Evolutionary conservation across 139 green algal genomes (phyloP), one percentile per base, ranked within the genome.

Genomic region (Pseudopediastrum boryanum): DNA sequence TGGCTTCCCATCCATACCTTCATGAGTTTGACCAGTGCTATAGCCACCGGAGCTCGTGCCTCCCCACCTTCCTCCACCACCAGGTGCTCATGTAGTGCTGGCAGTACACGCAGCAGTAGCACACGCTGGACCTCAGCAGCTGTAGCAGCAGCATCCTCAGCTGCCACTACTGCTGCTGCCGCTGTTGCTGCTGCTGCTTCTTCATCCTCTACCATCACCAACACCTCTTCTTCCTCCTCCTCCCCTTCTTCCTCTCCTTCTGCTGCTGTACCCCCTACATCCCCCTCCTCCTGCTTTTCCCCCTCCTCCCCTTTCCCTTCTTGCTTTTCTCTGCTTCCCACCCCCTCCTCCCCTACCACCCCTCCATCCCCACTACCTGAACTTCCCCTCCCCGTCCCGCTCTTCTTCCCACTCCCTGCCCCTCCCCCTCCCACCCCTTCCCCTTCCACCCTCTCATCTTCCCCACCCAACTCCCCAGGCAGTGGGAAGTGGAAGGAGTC

Each of bases 1-100:
- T n/a, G n/a, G n/a, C n/a, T n/a, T n/a, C n/a, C n/a, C n/a, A n/a
- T 16, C 66, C 67, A 8, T 51, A 80, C 74, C 74, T 86, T 86
- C 41, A 96, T 81, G 48, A 97, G 79, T 83, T 95, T 94, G 27
- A 96, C 89, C 8, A 97, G 48, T 21, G 93, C 94, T 58, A 96
- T 71, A 3, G 91, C 93, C 52, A 97, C 91, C 21, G 90, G 89
- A 10, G 91, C 86, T 0, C 93, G 76, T 36, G 93, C 88, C 1
- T 63, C 82, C 67, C 93, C 81, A 6, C 48, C 46, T n/a, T 69
- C 44, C 38, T 83, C 42, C 52, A 87, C 56, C 4, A 95, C 84
- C 59, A 95, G 78, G 56, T 85, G 75, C 12, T 46, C 58, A 43
- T 85, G 83, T 71, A 97, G 83, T 19, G 76, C 76, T 0, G 92